These are phyloP conservation scores for Plectosphaerella plurivora DNA, from an alignment of 2,329 filamentous ascomycete genomes.

Conservation along the genomic window DNA sequence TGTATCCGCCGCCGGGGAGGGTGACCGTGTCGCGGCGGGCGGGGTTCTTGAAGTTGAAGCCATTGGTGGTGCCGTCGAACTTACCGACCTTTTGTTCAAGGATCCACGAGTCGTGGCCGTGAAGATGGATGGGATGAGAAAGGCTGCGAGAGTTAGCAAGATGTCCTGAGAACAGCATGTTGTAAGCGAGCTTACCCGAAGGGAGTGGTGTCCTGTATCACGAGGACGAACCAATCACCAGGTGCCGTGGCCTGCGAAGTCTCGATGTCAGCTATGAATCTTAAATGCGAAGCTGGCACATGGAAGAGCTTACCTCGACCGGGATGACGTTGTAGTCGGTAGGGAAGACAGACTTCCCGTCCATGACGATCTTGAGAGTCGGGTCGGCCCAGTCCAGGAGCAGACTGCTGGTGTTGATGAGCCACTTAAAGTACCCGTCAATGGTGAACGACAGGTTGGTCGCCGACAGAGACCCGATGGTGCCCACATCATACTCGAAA, in stretches of 20 bases:
- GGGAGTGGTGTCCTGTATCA: conserved; percentile 12
- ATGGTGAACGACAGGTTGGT: no score
- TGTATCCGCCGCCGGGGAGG: conserved; percentile 35
- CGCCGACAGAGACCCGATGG: conserved; percentile 3
- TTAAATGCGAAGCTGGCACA: conserved; percentile 20
- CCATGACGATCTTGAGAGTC: conserved; percentile 14
- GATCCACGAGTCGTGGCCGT: conserved; percentile 35
- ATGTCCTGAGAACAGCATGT: conserved; percentile 24
- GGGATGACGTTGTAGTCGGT: background rate
- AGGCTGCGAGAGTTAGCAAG: conserved; percentile 10
- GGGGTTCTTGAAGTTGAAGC: conserved; percentile 33
- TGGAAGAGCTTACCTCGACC: conserved; percentile 26
- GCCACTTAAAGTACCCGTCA: conserved; percentile 33
- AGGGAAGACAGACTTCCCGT: conserved; percentile 8
- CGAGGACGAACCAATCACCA: conserved; percentile 8
- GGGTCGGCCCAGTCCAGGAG: conserved; percentile 40
- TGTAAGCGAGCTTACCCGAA: conserved; percentile 20
- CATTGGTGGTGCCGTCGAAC: conserved; percentile 15
- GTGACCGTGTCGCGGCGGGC: conserved; percentile 41
- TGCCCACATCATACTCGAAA: conserved; percentile 13
- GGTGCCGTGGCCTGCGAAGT: conserved; percentile 16
- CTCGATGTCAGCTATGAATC: conserved; percentile 31
- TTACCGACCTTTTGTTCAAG: conserved; percentile 16
- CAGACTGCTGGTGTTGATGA: conserved; percentile 39
- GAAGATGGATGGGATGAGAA: conserved; percentile 44